Evolutionary conservation across 441 rosid genomes (phyloP).

Genomic region (Euphorbia corollata): DNA sequence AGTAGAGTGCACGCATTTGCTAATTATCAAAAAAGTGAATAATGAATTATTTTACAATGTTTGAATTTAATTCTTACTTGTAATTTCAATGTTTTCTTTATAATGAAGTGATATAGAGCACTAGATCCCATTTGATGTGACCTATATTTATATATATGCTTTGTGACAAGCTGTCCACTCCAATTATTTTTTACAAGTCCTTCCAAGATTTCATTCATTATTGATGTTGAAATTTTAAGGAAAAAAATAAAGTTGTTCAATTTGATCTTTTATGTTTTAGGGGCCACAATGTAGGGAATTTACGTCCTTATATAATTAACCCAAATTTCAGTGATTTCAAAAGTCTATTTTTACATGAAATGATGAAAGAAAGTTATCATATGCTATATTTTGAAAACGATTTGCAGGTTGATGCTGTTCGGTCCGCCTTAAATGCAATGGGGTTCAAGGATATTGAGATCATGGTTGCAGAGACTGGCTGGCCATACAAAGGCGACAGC

Average conservation of each 20-base stretch:
- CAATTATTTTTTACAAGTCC: constrained; percentile 11
- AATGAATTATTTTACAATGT: neutral
- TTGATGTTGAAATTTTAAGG: neutral
- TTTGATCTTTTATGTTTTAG: neutral
- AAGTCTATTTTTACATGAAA: neutral
- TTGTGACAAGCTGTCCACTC: constrained; percentile 23
- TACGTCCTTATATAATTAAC: neutral
- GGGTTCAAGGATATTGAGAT: constrained; percentile 76
- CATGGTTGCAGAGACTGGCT: constrained; percentile 85
- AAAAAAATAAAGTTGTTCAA: neutral
- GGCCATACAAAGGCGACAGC: constrained; percentile 71
- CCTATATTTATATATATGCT: neutral
- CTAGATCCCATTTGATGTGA: constrained; percentile 19
- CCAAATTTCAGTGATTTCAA: neutral
- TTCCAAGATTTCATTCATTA: constrained; percentile 7
- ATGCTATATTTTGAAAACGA: too few species aligned
- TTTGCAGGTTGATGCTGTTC: constrained; percentile 67
- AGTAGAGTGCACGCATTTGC: constrained; percentile 7
- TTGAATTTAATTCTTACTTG: neutral
- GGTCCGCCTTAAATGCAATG: constrained; percentile 67
- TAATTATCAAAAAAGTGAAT: neutral
- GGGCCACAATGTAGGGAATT: constrained; percentile 10
- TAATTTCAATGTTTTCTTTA: neutral
- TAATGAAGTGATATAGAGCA: neutral
- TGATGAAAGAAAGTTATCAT: neutral